Conservation (phyloP, 2,329 filamentous ascomycete species). For the Monosporascus sp. region DNA sequence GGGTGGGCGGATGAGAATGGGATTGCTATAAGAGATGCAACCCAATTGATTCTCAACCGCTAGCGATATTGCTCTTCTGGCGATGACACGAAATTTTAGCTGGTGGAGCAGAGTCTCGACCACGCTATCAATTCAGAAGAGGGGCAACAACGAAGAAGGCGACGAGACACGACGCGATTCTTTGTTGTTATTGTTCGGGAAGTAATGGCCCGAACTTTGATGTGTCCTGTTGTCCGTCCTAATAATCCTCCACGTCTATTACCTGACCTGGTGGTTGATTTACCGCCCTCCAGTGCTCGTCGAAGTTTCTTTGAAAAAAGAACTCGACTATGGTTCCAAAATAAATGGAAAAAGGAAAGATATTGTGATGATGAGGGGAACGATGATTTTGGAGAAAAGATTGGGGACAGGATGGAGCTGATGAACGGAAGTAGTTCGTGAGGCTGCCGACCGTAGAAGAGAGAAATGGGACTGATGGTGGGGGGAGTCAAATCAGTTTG, state of each 20-base stretch:
- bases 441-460: slow-evolving; percentile 26
- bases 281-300: slow-evolving; percentile 22
- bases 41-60: slow-evolving; percentile 4
- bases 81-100: neutral
- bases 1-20: slow-evolving; percentile 17
- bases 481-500: slow-evolving; percentile 28
- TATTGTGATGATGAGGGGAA: slow-evolving; percentile 25
- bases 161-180: slow-evolving; percentile 8
- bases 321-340: slow-evolving; percentile 18
- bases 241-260: slow-evolving; percentile 26
- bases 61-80: neutral
- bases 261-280: slow-evolving; percentile 22
- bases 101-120: neutral
- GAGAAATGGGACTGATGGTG: slow-evolving; percentile 28
- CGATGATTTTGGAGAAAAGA: slow-evolving; percentile 29
- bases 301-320: slow-evolving; percentile 16
- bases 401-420: slow-evolving; percentile 30
- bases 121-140: neutral
- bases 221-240: slow-evolving; percentile 14
- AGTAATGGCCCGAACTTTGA: slow-evolving; percentile 12
- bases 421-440: slow-evolving; percentile 29
- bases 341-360: slow-evolving; percentile 11
- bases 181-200: slow-evolving; percentile 7
- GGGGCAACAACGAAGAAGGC: slow-evolving; percentile 1
- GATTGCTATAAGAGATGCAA: slow-evolving; percentile 20